These are phyloP conservation scores for Phylloporus sp. DNA, from an alignment of 768 basidiomycete species.

Conservation along the genomic window DNA sequence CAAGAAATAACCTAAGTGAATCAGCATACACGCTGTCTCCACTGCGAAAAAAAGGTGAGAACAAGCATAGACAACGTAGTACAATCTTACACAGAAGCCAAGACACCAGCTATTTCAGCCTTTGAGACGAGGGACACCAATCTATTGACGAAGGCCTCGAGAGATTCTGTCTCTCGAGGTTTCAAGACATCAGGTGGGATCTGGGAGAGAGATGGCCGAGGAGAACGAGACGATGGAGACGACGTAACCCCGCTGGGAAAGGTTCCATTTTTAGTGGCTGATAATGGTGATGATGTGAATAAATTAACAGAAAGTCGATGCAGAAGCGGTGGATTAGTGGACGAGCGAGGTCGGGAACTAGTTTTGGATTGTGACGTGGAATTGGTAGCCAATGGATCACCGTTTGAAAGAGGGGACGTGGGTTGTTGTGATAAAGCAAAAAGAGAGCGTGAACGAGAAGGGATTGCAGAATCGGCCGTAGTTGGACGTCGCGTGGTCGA, in stretches of 20 bases:
- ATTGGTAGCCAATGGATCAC: slow-evolving; percentile 1
- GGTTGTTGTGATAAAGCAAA: slow-evolving; percentile 26
- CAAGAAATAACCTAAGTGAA: slow-evolving; percentile 70
- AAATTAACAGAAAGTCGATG: slow-evolving; percentile 68
- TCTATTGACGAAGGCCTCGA: slow-evolving; percentile 64
- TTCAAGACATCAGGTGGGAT: slow-evolving; percentile 45
- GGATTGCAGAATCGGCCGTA: slow-evolving; percentile 40
- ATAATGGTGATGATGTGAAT: slow-evolving; percentile 46
- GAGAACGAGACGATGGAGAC: slow-evolving; percentile 36
- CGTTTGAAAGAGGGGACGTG: slow-evolving; percentile 11
- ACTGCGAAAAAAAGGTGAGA: slow-evolving; percentile 39
- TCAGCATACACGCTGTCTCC: slow-evolving; percentile 64
- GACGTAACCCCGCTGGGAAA: slow-evolving; percentile 10
- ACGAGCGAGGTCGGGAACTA: slow-evolving; percentile 39
- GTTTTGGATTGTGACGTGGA: slow-evolving; percentile 13
- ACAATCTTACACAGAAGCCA: slow-evolving; percentile 72
- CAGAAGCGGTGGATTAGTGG: slow-evolving; percentile 67
- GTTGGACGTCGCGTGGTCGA: slow-evolving; percentile 33
- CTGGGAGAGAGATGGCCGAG: slow-evolving; percentile 43
- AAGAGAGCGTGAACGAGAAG: slow-evolving; percentile 27
- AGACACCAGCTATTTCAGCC: slow-evolving; percentile 71
- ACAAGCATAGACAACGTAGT: slow-evolving; percentile 1
- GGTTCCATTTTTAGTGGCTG: slow-evolving; percentile 19
- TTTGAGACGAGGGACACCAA: slow-evolving; percentile 64
- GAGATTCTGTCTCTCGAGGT: slow-evolving; percentile 62